Conservation (phyloP, 148 eudicot species). For the Polygonum maritimum region DNA sequence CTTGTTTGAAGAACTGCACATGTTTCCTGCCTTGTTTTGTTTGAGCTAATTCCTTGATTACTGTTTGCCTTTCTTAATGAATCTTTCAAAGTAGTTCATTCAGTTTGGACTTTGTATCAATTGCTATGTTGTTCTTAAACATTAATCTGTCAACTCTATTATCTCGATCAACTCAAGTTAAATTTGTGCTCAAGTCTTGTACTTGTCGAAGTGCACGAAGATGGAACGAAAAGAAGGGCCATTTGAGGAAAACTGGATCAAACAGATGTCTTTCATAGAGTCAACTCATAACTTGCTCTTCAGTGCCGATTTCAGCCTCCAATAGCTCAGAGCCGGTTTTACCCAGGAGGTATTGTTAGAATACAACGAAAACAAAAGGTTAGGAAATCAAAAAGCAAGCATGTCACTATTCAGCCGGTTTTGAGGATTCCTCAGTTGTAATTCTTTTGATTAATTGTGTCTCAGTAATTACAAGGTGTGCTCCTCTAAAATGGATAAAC, state of each 20-base stretch:
- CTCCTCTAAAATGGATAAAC: too few relatives aligned
- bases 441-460: too few relatives aligned
- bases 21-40: background rate
- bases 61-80: background rate
- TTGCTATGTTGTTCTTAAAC: background rate
- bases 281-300: slow-evolving; percentile 14
- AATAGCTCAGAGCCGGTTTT: slow-evolving; percentile 33
- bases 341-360: slow-evolving; percentile 22
- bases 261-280: slow-evolving; percentile 17
- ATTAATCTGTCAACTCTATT: background rate
- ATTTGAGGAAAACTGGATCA: slow-evolving; percentile 26
- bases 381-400: too few relatives aligned
- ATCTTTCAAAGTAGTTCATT: background rate
- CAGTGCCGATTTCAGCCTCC: slow-evolving; percentile 32
- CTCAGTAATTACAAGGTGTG: too few relatives aligned
- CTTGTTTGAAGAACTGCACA: background rate
- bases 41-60: background rate
- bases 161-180: background rate
- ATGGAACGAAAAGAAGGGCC: slow-evolving; percentile 40
- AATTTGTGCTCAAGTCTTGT: background rate
- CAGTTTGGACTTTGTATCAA: background rate
- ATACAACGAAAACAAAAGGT: too few relatives aligned
- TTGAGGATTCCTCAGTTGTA: too few relatives aligned
- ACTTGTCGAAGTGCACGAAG: slow-evolving; percentile 1
- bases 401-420: too few relatives aligned